Evolutionary conservation across 1,284 basidiomycete species (phyloP).

Genomic region (Caloboletus firmus): DNA sequence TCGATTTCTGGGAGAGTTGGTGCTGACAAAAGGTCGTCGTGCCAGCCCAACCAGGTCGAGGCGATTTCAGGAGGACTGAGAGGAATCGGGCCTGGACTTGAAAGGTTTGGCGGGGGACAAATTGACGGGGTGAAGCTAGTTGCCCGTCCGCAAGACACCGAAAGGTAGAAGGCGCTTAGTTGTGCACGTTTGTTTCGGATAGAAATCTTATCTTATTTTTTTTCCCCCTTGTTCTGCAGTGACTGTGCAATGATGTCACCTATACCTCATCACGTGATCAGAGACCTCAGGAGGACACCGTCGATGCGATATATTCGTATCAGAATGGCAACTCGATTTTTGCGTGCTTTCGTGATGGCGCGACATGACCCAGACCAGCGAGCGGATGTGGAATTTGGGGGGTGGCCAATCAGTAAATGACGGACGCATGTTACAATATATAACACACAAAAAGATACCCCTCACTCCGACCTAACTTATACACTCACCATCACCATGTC

Average conservation of each 20-base stretch:
- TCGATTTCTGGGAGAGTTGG: background rate
- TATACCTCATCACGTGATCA: conserved; percentile 21
- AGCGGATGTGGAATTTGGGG: conserved; percentile 31
- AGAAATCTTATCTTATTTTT: conserved; percentile 26
- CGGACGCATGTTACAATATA: conserved; percentile 18
- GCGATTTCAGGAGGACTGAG: conserved; percentile 30
- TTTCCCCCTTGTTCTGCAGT: conserved; percentile 19
- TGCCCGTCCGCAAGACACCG: conserved; percentile 34
- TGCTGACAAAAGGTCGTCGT: conserved; percentile 3
- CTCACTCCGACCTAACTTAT: conserved; percentile 9
- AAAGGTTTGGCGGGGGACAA: conserved; percentile 34
- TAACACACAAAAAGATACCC: conserved; percentile 9
- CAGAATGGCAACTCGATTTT: conserved; percentile 33
- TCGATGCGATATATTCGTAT: conserved; percentile 33
- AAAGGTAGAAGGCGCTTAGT: conserved; percentile 33
- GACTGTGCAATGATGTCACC: conserved; percentile 23
- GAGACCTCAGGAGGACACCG: conserved; percentile 29
- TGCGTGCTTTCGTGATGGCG: conserved; percentile 32
- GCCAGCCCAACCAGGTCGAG: conserved; percentile 32
- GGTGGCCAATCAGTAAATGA: conserved; percentile 34
- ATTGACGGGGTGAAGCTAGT: conserved; percentile 37
- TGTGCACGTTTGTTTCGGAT: conserved; percentile 17
- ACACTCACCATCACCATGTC: conserved; percentile 17
- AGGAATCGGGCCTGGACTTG: conserved; percentile 32
- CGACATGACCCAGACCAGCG: conserved; percentile 29